Base-by-base conservation (phyloP, 2,329 filamentous ascomycete species). In the Diaporthe velutina region DNA sequence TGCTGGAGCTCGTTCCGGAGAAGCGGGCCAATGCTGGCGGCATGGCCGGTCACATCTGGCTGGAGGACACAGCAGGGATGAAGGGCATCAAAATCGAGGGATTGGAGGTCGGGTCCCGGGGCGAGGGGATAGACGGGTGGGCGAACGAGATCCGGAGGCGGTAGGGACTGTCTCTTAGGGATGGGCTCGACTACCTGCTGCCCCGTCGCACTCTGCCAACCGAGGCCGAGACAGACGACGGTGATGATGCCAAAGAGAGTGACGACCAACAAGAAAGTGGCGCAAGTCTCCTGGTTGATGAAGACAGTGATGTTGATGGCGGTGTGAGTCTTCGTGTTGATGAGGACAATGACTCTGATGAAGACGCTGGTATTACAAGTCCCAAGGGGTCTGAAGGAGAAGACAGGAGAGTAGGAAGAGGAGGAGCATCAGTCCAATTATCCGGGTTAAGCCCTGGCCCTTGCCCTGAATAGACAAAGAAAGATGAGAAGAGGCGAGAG, bases 51-150 rank as follows among this genome's bases (percentile, higher is more conserved):
- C 95, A 98, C 79, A 83, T 87, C 8, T 98, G 96, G 90, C 84
- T 98, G 78, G 91, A 94, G 76, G 94, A 95, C 78, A 96, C 96
- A 4, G 93, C 93, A 45, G 96, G 96, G 10, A 98, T 99, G 96
- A 93, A 96, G 79, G 90, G 89, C 15, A 85, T 96, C 73, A 92
- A 90, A 82, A 89, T 98, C 76, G 91, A 93, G 22, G 90, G 89
- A 0, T 88, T 98, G 42, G 86, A 92, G 64, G 94, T 97, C 1
- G 95, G 95, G 9, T 95, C 93, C 77, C 92, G 92, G 74, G 96
- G 96, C 1, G 96, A 98, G 74, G 96, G 95, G 0, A 98, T 98
- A 80, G 95, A 98, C 73, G 96, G 96, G 4, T 98, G 96, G 96
- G 92, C 95, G 12, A 92, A 88, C 54, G 96, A 98, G 86, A 90